phyloP scores from a whole-genome alignment of 495 filamentous ascomycete genomes.

The Penicillium nucicola region DNA sequence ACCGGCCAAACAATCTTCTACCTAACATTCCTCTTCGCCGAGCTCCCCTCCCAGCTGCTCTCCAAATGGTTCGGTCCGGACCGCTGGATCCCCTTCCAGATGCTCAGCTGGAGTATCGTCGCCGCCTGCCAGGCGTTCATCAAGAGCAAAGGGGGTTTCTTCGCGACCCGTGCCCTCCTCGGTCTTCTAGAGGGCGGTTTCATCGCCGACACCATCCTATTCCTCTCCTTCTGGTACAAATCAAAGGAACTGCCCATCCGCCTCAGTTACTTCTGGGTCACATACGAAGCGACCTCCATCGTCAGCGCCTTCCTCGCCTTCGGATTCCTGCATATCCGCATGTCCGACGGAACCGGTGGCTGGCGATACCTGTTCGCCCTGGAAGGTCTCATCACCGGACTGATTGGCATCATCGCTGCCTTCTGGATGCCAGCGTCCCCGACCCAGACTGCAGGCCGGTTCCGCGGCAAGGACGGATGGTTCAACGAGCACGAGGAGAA shows the following conservation, averaged over 20 bases:
- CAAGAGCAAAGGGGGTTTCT: conserved; percentile 58
- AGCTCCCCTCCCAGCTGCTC: conserved; percentile 71
- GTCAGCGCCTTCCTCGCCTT: conserved; percentile 67
- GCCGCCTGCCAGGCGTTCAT: conserved; percentile 67
- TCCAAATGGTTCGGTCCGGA: conserved; percentile 76
- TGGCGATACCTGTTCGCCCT: conserved; percentile 73
- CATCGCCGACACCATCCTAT: conserved; percentile 55
- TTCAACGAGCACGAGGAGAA: conserved; percentile 56
- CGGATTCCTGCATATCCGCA: conserved; percentile 66
- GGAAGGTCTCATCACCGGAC: conserved; percentile 50
- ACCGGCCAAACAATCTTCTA: conserved; percentile 72
- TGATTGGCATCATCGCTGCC: conserved; percentile 62
- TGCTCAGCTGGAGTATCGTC: conserved; percentile 74
- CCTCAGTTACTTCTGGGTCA: conserved; percentile 68
- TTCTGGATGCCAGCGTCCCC: conserved; percentile 71
- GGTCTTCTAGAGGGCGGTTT: conserved; percentile 78
- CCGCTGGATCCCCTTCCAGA: conserved; percentile 81
- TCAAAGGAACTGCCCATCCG: conserved; percentile 65
- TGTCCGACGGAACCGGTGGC: conserved; percentile 55
- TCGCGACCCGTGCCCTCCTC: conserved; percentile 60
- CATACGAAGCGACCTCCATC: conserved; percentile 64
- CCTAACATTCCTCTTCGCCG: conserved; percentile 61
- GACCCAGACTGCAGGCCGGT: conserved; percentile 63
- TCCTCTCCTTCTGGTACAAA: conserved; percentile 76
- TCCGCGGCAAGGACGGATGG: conserved; percentile 67